phyloP scores from a whole-genome alignment of 192 early-diverging fungal genomes.

The Glomus cerebriforme region DNA sequence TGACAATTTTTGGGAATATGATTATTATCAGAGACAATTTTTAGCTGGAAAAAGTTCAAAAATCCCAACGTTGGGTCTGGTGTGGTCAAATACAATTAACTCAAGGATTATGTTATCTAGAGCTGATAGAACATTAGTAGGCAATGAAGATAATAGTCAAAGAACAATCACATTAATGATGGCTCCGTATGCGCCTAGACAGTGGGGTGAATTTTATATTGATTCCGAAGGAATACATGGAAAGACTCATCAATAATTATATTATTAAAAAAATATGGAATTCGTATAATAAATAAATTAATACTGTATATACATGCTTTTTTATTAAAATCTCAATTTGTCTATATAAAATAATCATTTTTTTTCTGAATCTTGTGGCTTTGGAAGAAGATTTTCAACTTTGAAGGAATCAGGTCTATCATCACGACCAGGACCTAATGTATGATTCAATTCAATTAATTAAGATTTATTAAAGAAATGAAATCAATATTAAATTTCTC shows the following conservation, averaged over 20 bases:
- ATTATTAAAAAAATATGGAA: background rate
- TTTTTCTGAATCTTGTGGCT: constrained; percentile 11
- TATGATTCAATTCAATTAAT: background rate
- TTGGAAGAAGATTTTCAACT: constrained; percentile 28
- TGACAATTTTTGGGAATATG: constrained; percentile 18
- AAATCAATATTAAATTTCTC: background rate
- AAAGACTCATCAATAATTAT: background rate
- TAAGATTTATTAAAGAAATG: constrained; percentile 6
- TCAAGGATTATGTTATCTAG: constrained; percentile 55
- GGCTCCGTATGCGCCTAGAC: constrained; percentile 18
- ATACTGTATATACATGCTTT: background rate
- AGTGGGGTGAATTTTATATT: constrained; percentile 24
- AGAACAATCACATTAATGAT: constrained; percentile 20
- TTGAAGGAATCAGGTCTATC: constrained; percentile 38
- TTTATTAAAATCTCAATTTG: no score
- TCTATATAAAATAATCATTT: constrained; percentile 3
- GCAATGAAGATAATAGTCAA: background rate
- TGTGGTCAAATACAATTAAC: constrained; percentile 77
- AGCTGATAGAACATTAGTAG: constrained; percentile 9
- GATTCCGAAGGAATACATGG: constrained; percentile 18
- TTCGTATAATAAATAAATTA: background rate
- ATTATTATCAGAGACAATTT: constrained; percentile 27
- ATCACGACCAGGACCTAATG: constrained; percentile 46
- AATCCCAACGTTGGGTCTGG: constrained; percentile 69
- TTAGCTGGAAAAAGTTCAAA: constrained; percentile 43